phyloP scores from a whole-genome alignment of 2,329 filamentous ascomycete genomes.

The Hypoxylon sp. region DNA sequence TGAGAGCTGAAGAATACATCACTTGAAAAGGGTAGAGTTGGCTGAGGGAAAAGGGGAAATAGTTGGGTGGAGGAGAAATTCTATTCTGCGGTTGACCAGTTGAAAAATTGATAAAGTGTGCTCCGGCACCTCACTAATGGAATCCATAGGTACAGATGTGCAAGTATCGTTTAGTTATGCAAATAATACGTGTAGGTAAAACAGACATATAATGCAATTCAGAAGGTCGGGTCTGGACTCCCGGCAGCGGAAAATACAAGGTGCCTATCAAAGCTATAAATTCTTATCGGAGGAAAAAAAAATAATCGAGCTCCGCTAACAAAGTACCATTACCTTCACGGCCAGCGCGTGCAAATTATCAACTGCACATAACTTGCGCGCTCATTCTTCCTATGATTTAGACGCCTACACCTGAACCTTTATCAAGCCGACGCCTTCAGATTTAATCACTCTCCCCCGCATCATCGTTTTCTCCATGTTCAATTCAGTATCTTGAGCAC shows the following conservation, averaged over 20 bases:
- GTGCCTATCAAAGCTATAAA: slow-evolving; percentile 22
- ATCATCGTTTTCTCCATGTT: neutral
- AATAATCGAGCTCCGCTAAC: slow-evolving; percentile 9
- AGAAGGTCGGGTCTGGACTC: too few relatives aligned
- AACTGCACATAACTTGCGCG: slow-evolving; percentile 7
- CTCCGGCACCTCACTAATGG: too few relatives aligned
- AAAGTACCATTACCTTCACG: neutral
- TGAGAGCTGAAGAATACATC: slow-evolving; percentile 1
- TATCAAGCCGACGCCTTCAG: neutral
- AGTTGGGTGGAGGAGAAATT: slow-evolving; percentile 22
- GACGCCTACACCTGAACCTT: neutral
- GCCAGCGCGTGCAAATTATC: slow-evolving; percentile 15
- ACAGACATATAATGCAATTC: too few relatives aligned
- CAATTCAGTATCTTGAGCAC: slow-evolving; percentile 13
- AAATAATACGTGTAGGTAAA: too few relatives aligned
- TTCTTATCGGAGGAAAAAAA: slow-evolving; percentile 30
- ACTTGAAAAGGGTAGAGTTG: slow-evolving; percentile 17
- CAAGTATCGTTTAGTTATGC: too few relatives aligned
- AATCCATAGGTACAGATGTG: too few relatives aligned
- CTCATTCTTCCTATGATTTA: neutral
- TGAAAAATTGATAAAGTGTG: too few relatives aligned
- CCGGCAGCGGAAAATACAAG: slow-evolving; percentile 29
- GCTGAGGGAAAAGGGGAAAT: slow-evolving; percentile 3
- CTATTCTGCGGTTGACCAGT: too few relatives aligned
- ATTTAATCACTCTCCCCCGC: neutral